Conservation (phyloP, 176 grass and related monocot genomes). For the Alopecurus myosuroides region DNA sequence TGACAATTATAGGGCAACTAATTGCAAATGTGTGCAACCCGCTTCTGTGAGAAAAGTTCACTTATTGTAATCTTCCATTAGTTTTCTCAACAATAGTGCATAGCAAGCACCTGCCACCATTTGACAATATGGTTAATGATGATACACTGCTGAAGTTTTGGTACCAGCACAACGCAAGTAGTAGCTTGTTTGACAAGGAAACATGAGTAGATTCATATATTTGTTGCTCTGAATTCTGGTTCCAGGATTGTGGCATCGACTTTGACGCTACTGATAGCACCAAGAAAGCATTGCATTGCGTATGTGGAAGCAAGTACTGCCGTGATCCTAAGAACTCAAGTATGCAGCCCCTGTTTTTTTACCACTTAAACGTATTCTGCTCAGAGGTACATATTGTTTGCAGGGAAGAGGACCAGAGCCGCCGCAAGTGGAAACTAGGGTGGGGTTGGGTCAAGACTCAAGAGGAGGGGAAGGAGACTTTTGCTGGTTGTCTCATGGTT, state of each 20-base stretch:
- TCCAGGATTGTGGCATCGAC: slow-evolving; percentile 38
- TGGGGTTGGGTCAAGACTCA: not conserved
- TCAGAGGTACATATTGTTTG: not conserved
- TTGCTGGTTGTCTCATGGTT: not conserved
- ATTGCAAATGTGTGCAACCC: not conserved
- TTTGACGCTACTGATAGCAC: slow-evolving; percentile 13
- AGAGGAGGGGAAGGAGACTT: not conserved
- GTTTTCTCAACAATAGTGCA: not conserved
- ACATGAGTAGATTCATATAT: not conserved
- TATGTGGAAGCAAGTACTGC: slow-evolving; percentile 28
- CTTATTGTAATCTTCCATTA: not conserved
- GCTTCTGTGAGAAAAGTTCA: not conserved
- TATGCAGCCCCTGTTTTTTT: slow-evolving; percentile 4
- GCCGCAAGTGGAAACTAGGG: not conserved
- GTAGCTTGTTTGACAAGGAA: not conserved
- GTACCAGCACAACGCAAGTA: not conserved
- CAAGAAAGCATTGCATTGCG: slow-evolving; percentile 36
- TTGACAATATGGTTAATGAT: not conserved
- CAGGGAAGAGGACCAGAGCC: slow-evolving; percentile 24
- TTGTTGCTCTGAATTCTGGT: not conserved
- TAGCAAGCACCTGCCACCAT: not conserved
- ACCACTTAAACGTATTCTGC: not conserved
- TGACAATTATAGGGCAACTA: not conserved
- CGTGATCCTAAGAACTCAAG: slow-evolving; percentile 18
- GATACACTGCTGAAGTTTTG: not conserved